Conservation (phyloP, 2,329 filamentous ascomycete genomes). For the Beauveria brongniartii region DNA sequence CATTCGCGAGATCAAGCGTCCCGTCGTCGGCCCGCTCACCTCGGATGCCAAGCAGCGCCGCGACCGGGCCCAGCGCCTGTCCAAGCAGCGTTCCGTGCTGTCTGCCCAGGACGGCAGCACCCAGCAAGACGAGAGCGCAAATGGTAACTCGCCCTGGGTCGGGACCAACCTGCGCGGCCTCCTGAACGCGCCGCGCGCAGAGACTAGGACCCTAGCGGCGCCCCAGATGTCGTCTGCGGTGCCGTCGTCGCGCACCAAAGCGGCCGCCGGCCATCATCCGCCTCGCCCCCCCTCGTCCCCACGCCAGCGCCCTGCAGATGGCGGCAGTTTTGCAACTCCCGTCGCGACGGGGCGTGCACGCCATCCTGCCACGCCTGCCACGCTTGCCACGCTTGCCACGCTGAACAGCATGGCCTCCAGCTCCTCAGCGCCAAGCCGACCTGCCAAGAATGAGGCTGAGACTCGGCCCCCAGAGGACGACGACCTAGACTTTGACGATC, state of each 20-base stretch:
- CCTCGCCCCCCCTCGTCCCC: not conserved
- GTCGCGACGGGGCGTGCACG: not conserved
- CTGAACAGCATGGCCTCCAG: not conserved
- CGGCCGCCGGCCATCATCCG: conserved; percentile 13
- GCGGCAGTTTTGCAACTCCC: not conserved
- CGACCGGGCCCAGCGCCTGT: conserved; percentile 15
- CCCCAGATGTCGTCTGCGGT: not conserved
- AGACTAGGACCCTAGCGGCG: conserved; percentile 11
- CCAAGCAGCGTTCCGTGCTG: conserved; percentile 20
- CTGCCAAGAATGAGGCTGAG: conserved; percentile 1
- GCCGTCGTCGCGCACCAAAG: conserved; percentile 12
- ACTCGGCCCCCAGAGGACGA: not conserved
- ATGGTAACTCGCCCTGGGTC: conserved; percentile 18
- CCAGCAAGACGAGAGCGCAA: not conserved
- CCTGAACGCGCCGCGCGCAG: conserved; percentile 33
- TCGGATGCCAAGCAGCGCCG: conserved; percentile 17
- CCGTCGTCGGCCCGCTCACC: conserved; percentile 35
- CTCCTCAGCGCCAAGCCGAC: conserved; percentile 3
- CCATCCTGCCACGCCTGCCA: not conserved
- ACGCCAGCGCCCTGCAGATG: not conserved
- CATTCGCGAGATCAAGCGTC: conserved; percentile 43
- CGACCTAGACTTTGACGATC: conserved; percentile 24
- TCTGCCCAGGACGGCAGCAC: not conserved
- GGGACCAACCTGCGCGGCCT: conserved; percentile 32
- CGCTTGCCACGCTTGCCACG: not conserved